phyloP scores from a whole-genome alignment of 768 basidiomycete species.

The Cyclocybe aegerita region DNA sequence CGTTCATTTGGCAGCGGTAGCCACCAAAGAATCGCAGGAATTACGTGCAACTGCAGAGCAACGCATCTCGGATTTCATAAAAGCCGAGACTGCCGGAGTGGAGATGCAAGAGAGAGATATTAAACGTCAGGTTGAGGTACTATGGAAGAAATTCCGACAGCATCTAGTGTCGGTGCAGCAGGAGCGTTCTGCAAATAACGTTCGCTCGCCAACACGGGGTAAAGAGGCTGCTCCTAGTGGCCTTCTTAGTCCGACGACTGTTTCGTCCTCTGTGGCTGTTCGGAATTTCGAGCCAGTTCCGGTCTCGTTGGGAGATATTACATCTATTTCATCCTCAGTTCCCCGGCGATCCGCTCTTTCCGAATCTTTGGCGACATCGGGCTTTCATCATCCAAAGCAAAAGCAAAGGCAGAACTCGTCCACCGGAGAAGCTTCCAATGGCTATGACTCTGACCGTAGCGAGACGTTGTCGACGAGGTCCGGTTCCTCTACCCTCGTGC shows the following conservation, averaged over 20 bases:
- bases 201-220: slow-evolving; percentile 15
- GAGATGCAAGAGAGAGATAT: slow-evolving; percentile 54
- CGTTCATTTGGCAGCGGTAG: slow-evolving; percentile 58
- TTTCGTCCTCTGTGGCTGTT: slow-evolving; percentile 37
- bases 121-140: slow-evolving; percentile 52
- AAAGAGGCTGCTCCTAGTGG: slow-evolving; percentile 18
- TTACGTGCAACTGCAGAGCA: slow-evolving; percentile 59
- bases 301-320: slow-evolving; percentile 35
- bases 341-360: slow-evolving; percentile 63
- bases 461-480: slow-evolving; percentile 27
- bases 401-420: slow-evolving; percentile 18
- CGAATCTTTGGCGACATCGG: slow-evolving; percentile 61
- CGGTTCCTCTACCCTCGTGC: slow-evolving; percentile 33
- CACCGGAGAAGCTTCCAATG: slow-evolving; percentile 8
- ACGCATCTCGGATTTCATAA: slow-evolving; percentile 51
- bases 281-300: slow-evolving; percentile 57
- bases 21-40: slow-evolving; percentile 51
- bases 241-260: slow-evolving; percentile 10
- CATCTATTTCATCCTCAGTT: slow-evolving; percentile 32
- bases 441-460: slow-evolving; percentile 21
- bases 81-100: slow-evolving; percentile 55
- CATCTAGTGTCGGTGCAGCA: slow-evolving; percentile 43
- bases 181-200: slow-evolving; percentile 21
- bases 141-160: slow-evolving; percentile 63
- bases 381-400: slow-evolving; percentile 53